Evolutionary conservation across 495 filamentous ascomycete genomes (phyloP).

Genomic region (Stereocaulon alpinum): DNA sequence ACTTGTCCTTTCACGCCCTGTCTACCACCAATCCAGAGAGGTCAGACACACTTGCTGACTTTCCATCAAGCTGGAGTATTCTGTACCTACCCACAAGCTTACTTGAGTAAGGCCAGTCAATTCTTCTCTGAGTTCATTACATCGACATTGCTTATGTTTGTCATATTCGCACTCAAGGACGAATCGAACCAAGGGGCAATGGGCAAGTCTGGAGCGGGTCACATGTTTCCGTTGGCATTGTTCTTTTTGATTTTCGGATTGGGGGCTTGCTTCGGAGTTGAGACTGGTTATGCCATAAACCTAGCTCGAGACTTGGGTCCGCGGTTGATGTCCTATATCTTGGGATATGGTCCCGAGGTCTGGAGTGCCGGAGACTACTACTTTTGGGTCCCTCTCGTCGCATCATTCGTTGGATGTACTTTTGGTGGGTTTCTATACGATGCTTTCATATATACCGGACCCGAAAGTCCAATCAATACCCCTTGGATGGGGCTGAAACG

Average conservation of each 20-base stretch:
- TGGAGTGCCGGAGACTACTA: conserved; percentile 54
- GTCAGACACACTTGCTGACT: not conserved
- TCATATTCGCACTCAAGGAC: conserved; percentile 58
- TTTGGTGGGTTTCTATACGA: conserved; percentile 56
- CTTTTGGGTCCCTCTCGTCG: conserved; percentile 52
- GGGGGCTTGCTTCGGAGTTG: conserved; percentile 58
- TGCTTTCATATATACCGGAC: conserved; percentile 48
- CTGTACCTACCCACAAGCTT: conserved; percentile 53
- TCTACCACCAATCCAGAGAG: not conserved
- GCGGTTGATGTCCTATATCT: conserved; percentile 46
- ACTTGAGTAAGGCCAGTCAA: conserved; percentile 46
- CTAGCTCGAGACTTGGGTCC: conserved; percentile 59
- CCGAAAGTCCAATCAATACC: conserved; percentile 46
- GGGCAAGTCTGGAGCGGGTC: conserved; percentile 31
- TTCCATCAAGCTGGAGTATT: conserved; percentile 41
- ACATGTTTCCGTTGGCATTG: conserved; percentile 43
- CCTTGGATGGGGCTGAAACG: conserved; percentile 47
- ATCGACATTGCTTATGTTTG: conserved; percentile 51
- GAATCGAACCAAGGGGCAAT: conserved; percentile 39
- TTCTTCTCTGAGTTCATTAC: conserved; percentile 59
- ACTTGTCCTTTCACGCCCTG: too few species aligned
- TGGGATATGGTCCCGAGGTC: conserved; percentile 55
- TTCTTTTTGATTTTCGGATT: conserved; percentile 59
- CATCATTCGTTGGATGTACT: conserved; percentile 45
- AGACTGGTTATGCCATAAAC: conserved; percentile 62